Base-by-base conservation (phyloP, 768 basidiomycete genomes). In the Rhodotorula diobovata region DNA sequence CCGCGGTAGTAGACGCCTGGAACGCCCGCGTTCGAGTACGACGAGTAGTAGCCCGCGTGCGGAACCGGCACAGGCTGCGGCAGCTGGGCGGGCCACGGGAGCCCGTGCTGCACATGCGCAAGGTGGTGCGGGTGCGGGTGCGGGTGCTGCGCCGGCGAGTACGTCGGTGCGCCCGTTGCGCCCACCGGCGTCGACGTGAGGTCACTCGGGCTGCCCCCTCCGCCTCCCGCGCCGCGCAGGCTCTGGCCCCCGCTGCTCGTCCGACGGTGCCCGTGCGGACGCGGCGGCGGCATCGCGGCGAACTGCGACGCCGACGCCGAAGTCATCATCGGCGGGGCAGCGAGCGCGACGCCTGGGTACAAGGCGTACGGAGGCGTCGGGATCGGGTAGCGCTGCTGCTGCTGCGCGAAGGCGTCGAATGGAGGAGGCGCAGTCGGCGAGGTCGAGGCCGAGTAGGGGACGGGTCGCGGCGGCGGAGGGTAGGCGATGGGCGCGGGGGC, bases 1-100 rank as follows among this genome's bases (percentile, higher is more conserved):
- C 57, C 63, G 23, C 30, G 51, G 57, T 51, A 70, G 46, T 66
- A 70, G 2, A 71, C 70, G 32, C 70, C 70, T 6, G 70, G 70
- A 1, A 56, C 55, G 43, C 70, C 70, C 0, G 70, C 70, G 34
- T 71, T 71, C 28, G 70, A 39, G 55, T 66, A 71, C 4, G 50
- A 20, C 20, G 50, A 65, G 32, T 18, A 39, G 35, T 34, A 63
- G 1, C n/a, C n/a, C 39, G 53, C 25, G 8, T 37, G 50, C 4
- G 7, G 12, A 12, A 9, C 9, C 16, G 25, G 48, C 8, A 8
- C 4, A 1, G 8, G 25, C 48, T 28, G 48, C 41, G 1, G 30
- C 21, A 2, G 34, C 35, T 45, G 43, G 28, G 11, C n/a, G n/a
- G n/a, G n/a, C n/a, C n/a, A n/a, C n/a, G n/a, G n/a, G n/a, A n/a